These are phyloP conservation scores for Opeltia flavorubescens DNA, from an alignment of 495 filamentous ascomycete species.

Conservation along the genomic window DNA sequence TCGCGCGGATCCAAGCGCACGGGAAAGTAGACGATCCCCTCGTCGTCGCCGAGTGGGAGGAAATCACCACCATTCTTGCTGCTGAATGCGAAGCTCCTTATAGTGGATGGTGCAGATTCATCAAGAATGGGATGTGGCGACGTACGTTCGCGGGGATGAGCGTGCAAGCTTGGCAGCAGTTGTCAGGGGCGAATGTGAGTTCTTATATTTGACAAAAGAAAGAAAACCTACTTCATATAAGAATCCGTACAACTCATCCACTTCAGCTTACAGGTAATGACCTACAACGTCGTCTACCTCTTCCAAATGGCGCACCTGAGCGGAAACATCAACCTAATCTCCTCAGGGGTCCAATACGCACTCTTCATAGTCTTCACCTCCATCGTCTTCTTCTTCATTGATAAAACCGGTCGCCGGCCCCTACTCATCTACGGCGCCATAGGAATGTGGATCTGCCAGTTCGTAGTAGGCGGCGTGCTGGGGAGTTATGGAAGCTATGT, in stretches of 20 bases:
- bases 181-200: conserved; percentile 49
- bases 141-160: conserved; percentile 54
- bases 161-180: conserved; percentile 59
- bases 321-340: conserved; percentile 52
- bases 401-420: conserved; percentile 56
- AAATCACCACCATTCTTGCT: conserved; percentile 45
- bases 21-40: conserved; percentile 51
- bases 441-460: conserved; percentile 43
- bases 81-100: conserved; percentile 38
- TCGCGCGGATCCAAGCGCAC: conserved; percentile 56
- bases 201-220: conserved; percentile 19
- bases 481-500: conserved; percentile 37
- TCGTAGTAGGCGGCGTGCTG: conserved; percentile 39
- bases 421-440: conserved; percentile 57
- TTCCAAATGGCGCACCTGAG: conserved; percentile 47
- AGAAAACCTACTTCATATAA: conserved; percentile 10
- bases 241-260: conserved; percentile 22
- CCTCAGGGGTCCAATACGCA: conserved; percentile 59
- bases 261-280: conserved; percentile 31
- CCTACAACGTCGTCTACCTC: conserved; percentile 61
- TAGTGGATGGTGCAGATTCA: conserved; percentile 42
- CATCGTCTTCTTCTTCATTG: conserved; percentile 56
- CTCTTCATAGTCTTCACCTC: conserved; percentile 60
- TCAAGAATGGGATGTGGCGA: conserved; percentile 54
- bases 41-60: conserved; percentile 60